Conservation (phyloP, 768 basidiomycete genomes). For the Coprinellus aureogranulatus region DNA sequence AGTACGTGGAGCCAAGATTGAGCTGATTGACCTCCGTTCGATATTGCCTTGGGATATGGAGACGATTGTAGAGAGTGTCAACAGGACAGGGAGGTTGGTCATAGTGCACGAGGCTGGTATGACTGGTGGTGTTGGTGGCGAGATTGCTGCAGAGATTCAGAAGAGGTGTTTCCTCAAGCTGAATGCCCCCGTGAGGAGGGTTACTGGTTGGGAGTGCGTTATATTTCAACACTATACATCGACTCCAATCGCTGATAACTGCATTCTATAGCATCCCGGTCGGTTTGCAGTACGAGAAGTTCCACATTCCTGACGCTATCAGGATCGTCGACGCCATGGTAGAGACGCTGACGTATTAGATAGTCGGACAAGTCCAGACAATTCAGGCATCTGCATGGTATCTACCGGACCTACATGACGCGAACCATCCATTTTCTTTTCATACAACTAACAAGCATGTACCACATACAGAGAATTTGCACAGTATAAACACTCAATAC, state of each 20-base stretch:
- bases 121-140: conserved; percentile 84
- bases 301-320: conserved; percentile 25
- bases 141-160: conserved; percentile 90
- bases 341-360: not conserved
- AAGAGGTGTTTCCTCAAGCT: conserved; percentile 85
- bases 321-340: not conserved
- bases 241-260: not conserved
- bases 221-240: not conserved
- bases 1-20: conserved; percentile 68
- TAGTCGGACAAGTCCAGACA: too few species aligned
- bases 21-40: conserved; percentile 88
- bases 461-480: too few species aligned
- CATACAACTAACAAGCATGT: too few species aligned
- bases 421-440: too few species aligned
- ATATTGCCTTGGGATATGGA: conserved; percentile 89
- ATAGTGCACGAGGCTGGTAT: conserved; percentile 91
- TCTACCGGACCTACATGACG: too few species aligned
- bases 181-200: conserved; percentile 81
- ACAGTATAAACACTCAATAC: too few species aligned
- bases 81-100: conserved; percentile 78
- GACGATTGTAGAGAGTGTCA: conserved; percentile 77
- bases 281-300: conserved; percentile 85
- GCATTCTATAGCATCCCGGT: conserved; percentile 64
- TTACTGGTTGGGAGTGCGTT: conserved; percentile 94
- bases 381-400: too few species aligned